Conservation (phyloP, 2,329 filamentous ascomycete species). For the Penicillium sclerotiorum region DNA sequence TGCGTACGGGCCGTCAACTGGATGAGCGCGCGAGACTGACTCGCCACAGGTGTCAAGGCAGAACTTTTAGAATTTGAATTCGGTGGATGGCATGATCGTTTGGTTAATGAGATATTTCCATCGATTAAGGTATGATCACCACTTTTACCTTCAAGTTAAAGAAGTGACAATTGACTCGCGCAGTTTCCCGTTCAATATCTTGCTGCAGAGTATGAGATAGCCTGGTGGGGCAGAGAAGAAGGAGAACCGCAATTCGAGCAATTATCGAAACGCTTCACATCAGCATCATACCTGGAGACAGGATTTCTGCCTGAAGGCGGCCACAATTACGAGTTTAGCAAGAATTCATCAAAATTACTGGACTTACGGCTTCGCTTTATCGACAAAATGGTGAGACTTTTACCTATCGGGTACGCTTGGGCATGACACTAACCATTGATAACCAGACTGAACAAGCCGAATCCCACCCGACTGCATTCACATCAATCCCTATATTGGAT, state of each 20-base stretch:
- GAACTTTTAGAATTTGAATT: conserved; percentile 6
- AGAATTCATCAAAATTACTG: conserved; percentile 1
- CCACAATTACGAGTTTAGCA: conserved; percentile 10
- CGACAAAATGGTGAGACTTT: conserved; percentile 5
- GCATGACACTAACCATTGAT: neutral
- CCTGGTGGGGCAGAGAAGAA: neutral
- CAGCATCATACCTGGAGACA: conserved; percentile 1
- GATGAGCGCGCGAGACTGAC: neutral
- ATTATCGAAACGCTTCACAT: conserved; percentile 2
- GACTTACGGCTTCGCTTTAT: conserved; percentile 3
- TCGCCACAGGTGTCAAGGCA: neutral
- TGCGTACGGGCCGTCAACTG: neutral
- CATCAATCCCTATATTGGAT: conserved; percentile 36
- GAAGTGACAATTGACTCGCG: neutral
- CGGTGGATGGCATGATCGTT: conserved; percentile 1
- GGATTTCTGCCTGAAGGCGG: conserved; percentile 2
- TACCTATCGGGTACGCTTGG: too few species aligned
- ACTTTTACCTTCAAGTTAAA: too few species aligned
- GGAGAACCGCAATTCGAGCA: neutral
- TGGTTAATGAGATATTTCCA: conserved; percentile 9
- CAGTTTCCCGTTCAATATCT: conserved; percentile 9
- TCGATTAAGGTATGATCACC: neutral
- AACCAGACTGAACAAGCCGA: neutral
- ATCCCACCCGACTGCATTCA: conserved; percentile 22
- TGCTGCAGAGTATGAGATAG: conserved; percentile 7